These are phyloP conservation scores for Peronospora farinosa DNA, from an alignment of 352 stramenopile species.

Conservation along the genomic window DNA sequence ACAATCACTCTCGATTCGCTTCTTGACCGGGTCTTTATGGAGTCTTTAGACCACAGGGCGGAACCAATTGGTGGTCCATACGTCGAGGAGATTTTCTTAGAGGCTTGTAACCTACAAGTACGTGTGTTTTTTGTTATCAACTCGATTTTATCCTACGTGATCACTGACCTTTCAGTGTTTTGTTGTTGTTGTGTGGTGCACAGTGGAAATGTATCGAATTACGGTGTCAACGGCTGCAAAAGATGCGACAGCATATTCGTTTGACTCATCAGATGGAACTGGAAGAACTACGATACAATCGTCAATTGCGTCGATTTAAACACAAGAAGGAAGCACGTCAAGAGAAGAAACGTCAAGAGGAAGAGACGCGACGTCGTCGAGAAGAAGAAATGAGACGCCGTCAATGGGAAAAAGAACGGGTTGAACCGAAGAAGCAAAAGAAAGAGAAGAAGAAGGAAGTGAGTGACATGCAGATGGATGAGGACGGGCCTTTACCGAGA, in stretches of 20 bases:
- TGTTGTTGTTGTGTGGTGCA: not conserved
- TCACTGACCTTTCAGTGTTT: too few relatives aligned
- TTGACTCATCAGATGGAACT: constrained; percentile 46
- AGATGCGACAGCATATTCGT: constrained; percentile 47
- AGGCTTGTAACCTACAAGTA: constrained; percentile 61
- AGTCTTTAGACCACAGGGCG: constrained; percentile 17
- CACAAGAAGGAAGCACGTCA: constrained; percentile 12
- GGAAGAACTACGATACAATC: constrained; percentile 41
- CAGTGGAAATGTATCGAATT: constrained; percentile 67
- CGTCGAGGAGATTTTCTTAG: constrained; percentile 50
- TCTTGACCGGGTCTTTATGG: constrained; percentile 15
- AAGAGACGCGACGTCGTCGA: constrained; percentile 10
- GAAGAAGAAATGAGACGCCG: constrained; percentile 13
- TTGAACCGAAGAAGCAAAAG: constrained; percentile 10
- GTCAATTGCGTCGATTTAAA: constrained; percentile 18
- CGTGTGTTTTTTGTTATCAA: not conserved
- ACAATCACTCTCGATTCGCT: not conserved
- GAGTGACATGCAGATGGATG: constrained; percentile 10
- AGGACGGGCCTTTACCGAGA: constrained; percentile 9
- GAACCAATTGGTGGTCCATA: constrained; percentile 11
- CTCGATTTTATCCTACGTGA: too few relatives aligned
- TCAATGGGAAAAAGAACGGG: constrained; percentile 8
- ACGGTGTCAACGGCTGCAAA: constrained; percentile 42
- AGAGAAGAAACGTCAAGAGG: too few relatives aligned
- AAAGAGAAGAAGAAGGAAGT: constrained; percentile 12